These are phyloP conservation scores for Saturnispora besseyi DNA, from an alignment of 805 yeast genomes.

Conservation along the genomic window DNA sequence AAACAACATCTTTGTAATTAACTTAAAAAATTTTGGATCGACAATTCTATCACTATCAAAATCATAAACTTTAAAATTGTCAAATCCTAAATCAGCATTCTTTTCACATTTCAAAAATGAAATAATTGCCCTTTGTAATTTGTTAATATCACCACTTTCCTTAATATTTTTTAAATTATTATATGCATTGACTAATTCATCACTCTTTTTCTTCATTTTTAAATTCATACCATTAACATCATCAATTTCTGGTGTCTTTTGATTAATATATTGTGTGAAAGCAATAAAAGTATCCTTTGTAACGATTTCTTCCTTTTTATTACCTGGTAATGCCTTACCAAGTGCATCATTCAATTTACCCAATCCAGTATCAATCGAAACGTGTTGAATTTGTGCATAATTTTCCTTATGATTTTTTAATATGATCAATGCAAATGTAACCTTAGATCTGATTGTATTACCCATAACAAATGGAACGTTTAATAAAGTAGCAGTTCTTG, in stretches of 20 bases:
- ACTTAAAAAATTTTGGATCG: conserved; percentile 46
- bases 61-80: conserved; percentile 39
- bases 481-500: conserved; percentile 25
- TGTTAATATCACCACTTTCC: conserved; percentile 20
- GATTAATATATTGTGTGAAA: conserved; percentile 16
- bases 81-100: neutral
- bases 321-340: conserved; percentile 44
- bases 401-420: conserved; percentile 35
- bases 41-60: conserved; percentile 58
- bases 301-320: neutral
- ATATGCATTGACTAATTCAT: conserved; percentile 24
- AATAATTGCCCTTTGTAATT: conserved; percentile 24
- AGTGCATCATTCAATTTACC: conserved; percentile 62
- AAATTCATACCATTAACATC: conserved; percentile 20
- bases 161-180: conserved; percentile 20
- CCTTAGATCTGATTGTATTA: conserved; percentile 31
- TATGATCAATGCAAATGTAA: conserved; percentile 35
- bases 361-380: conserved; percentile 51
- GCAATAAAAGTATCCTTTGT: conserved; percentile 12
- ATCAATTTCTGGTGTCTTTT: conserved; percentile 18
- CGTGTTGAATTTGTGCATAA: conserved; percentile 34
- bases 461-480: conserved; percentile 34
- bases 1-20: conserved; percentile 32
- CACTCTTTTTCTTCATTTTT: conserved; percentile 15
- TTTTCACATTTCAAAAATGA: conserved; percentile 23